Base-by-base conservation (phyloP, 257 asterid species). In the Ilex aquifolium region DNA sequence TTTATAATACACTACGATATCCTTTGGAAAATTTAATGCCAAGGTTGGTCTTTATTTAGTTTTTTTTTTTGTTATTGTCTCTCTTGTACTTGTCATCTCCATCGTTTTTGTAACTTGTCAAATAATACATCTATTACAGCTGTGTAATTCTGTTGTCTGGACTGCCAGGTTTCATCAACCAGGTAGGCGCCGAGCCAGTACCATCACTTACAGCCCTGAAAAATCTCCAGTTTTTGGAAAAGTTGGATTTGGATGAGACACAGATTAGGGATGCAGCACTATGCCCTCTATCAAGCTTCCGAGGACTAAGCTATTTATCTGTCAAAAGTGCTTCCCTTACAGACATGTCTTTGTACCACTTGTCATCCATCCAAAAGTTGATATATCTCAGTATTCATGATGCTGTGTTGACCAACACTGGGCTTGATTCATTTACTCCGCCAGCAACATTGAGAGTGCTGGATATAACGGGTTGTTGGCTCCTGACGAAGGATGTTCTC, bases 401-500 rank as follows among this genome's bases (percentile, higher is more conserved):
- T 74, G 87, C 84, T 36, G 82, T 90, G 63, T 72, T 90, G 68
- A 83, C 88, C 6, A 62, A 77, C 79, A 55, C 80, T 2, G 97
- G 94, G 59, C 79, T 92, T 29, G 51, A 70, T 51, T 59, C 53
- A 27, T 87, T 89, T 44, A 42, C 63, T 64, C 95, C 96, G 32
- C 88, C 92, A 14, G 65, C 82, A 48, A 62, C 74, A n/a, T 63
- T 93, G 72, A 70, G 64, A 72, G 76, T 77, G 56, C 77, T 93
- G 62, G 99, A 93, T 79, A 82, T 90, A 68, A 77, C 80, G 65
- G 99, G 97, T 59, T 85, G 96, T 77, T 90, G 99, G 99, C 88
- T 93, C 40, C 53, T 93, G 70, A 85, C 96, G 0, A 65, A 74
- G 72, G 90, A 81, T 30, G 74, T 17, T 67, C 68, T 90, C 42